These are phyloP conservation scores for Lasiodiplodia sp. DNA, from an alignment of 2,329 filamentous ascomycete species.

Conservation along the genomic window DNA sequence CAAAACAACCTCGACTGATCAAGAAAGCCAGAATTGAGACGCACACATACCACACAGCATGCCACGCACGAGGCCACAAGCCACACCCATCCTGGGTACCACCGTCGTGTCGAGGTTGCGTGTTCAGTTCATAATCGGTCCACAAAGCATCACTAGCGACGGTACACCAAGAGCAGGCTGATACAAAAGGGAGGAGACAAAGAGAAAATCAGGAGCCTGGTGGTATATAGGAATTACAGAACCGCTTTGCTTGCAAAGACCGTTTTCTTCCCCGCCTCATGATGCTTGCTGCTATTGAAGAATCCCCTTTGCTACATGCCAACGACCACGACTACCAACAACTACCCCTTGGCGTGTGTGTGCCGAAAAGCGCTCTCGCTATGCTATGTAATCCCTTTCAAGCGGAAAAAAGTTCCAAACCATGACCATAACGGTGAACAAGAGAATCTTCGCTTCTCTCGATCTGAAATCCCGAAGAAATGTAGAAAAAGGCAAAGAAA, in stretches of 20 bases:
- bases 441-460: neutral
- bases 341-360: neutral
- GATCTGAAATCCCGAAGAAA: neutral
- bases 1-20: neutral
- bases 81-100: constrained; percentile 14
- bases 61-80: neutral
- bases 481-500: neutral
- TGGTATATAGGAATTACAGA: neutral
- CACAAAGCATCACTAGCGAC: neutral
- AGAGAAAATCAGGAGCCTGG: neutral
- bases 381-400: constrained; percentile 1
- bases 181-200: neutral
- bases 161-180: neutral
- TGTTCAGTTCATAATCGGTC: neutral
- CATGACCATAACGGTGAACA: neutral
- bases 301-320: neutral
- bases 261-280: neutral
- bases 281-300: neutral
- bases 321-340: neutral
- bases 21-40: neutral
- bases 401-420: neutral
- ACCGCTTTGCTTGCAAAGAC: neutral
- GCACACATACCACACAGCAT: neutral
- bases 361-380: constrained; percentile 2
- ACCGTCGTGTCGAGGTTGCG: constrained; percentile 7